Evolutionary conservation across 2,329 filamentous ascomycete species (phyloP), one percentile per base, ranked within the genome.

Genomic region (Trichoderma citrinoviride): DNA sequence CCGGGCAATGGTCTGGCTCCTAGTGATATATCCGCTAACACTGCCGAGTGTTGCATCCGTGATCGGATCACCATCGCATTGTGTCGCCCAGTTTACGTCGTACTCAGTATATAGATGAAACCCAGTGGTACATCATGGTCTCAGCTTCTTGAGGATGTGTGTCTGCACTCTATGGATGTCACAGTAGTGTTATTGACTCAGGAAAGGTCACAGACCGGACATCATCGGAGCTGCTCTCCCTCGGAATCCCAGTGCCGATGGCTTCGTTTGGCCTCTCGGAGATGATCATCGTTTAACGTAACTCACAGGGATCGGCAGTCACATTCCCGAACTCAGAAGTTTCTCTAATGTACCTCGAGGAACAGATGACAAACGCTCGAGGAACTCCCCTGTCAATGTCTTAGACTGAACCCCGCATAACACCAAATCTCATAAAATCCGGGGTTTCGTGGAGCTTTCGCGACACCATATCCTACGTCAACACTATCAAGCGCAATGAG

Each of bases 341-440:
- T 27, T 37, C n/a, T 4, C 29, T 29, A 50, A 15, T n/a, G n/a
- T 33, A 29, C 49, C 3, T 14, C 12, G 12, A 37, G 33, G 33
- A 3, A 14, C 3, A 37, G 33, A 37, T 21, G 29, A 53, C 29
- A 53, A 29, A 53, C 33, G 40, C 19, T 49, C 29, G 17, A 37
- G 21, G 41, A 19, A 25, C 25, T 21, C 33, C 56, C 57, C 33
- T 43, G 19, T 21, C 10, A 21, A 41, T 61, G 33, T 52, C 44
- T 52, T 7, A 50, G 43, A 43, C 57, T 10, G 3, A 61, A 61
- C 57, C 57, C 57, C 57, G 57, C 57, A 61, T 29, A 41, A 41
- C 17, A 10, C 41, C 5, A 43, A 10, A 37, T 61, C 46, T 17
- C 57, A 61, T 61, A 61, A 56, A 61, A 61, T 61, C 57, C 29